Base-by-base conservation (phyloP, 371 early-diverging fungal species). In the Rhizomucor miehei region DNA sequence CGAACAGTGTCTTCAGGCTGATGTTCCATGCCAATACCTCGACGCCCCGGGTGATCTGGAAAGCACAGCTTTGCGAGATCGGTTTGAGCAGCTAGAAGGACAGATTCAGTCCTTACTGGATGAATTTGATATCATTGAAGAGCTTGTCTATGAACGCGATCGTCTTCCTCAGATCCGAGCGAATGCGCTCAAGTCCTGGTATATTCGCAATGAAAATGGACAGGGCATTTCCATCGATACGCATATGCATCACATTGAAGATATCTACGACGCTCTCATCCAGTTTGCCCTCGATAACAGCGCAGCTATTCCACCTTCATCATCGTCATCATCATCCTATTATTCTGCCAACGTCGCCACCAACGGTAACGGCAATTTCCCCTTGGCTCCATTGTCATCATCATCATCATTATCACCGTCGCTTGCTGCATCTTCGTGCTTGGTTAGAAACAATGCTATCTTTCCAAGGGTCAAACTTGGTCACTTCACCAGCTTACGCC, bases 11-110 rank as follows among this genome's bases (percentile, higher is more conserved):
- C n/a, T 52, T 16, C 40, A 35, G 6, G 71, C 65, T 21, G 66
- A 65, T 44, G 66, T 60, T 1, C 51, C 44, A 2, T 76, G 77
- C 44, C 57, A 50, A 34, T 76, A 76, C 24, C 48, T 76, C 1
- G 73, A 76, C 48, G 57, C 56, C n/a, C 77, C 77, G 3, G 73
- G 77, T 11, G 77, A 76, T 66, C 48, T 76, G 1, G 72, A 73
- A 37, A 76, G 77, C 24, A 76, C 77, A 3, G 77, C 77, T 6
- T 45, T 76, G 39, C 64, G 77, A 29, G 65, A 70, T 44, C 70
- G 77, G 5, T 76, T 76, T 56, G 57, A 59, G 23, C 69, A 66
- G 5, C 41, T 76, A n/a, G 72, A 76, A 47, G 64, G 68, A 29
- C 77, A 76, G 21, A 76, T 76, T 21, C 69, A 72, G 40, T 67